phyloP scores from a whole-genome alignment of 1,284 basidiomycete species.

The Fomitopsis pinicola region DNA sequence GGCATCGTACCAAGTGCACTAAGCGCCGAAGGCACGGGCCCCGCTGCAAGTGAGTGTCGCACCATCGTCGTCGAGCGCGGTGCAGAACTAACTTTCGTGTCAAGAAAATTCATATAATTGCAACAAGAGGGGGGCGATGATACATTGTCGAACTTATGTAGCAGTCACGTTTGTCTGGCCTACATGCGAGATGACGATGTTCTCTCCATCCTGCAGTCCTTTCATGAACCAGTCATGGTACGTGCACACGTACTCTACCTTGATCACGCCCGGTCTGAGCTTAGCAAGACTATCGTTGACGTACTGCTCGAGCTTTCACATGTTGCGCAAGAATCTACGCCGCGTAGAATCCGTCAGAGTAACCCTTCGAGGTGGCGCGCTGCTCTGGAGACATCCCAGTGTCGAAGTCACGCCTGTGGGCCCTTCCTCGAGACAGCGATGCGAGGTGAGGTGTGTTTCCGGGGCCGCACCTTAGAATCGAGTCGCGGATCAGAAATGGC shows the following conservation, averaged over 20 bases:
- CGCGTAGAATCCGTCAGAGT: constrained; percentile 59
- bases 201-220: constrained; percentile 42
- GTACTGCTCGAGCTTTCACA: constrained; percentile 65
- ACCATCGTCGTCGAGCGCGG: too few species aligned
- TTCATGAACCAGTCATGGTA: constrained; percentile 45
- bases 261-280: constrained; percentile 33
- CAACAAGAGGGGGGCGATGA: too few species aligned
- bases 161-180: constrained; percentile 1
- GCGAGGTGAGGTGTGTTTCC: background rate
- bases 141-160: background rate
- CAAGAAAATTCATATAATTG: too few species aligned
- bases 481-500: too few species aligned
- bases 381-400: constrained; percentile 14
- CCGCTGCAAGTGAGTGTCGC: background rate
- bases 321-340: constrained; percentile 56
- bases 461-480: background rate
- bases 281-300: constrained; percentile 43
- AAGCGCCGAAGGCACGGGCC: background rate
- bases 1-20: background rate
- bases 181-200: constrained; percentile 15
- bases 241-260: constrained; percentile 35
- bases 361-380: constrained; percentile 41
- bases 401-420: constrained; percentile 2
- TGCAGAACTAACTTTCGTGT: too few species aligned
- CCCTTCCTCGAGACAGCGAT: background rate